Base-by-base conservation (phyloP, 2,329 filamentous ascomycete species). In the Aspergillus spinulosporus region DNA sequence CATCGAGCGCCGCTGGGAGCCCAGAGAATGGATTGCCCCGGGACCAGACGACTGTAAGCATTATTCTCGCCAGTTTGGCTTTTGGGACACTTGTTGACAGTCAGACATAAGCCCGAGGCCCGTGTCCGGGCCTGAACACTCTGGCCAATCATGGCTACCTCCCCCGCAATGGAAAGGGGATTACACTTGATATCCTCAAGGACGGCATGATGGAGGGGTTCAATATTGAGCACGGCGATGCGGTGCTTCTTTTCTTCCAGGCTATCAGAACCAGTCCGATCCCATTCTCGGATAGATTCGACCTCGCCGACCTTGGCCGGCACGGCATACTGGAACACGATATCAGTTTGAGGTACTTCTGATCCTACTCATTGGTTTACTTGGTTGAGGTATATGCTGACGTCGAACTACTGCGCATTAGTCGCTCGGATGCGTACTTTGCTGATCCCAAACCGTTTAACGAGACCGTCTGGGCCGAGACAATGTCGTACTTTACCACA, bases 101-200 rank as follows among this genome's bases (percentile, higher is more conserved):
- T 21, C 21, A 21, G 21, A 42, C n/a, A 42, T 2, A 15, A 57
- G 58, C 54, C 4, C 58, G 58, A 28, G 55, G 55, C 1, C 58
- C 58, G 1, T 60, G 58, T 21, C 58, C 58, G 1, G 58, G 55
- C 21, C 55, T 60, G 0, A 60, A 60, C 44, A 56, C 58, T 3
- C 45, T 60, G 7, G 58, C 58, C 14, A 60, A 60, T 52, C 58
- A 60, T 12, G 58, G 58, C 32, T 60, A 60, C 46, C 58, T 60
- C 40, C 58, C 58, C 21, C 58, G 40, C 4, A 29, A 60, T 21
- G 58, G 58, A 4, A 59, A 52, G 15, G 43, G 21, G 14, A 56
- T 56, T 32, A 56, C 53, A 1, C 42, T 59, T 26, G 15, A 56
- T 11, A 59, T 47, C n/a, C 54, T 59, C 11, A 46, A 56, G 11